phyloP scores from a whole-genome alignment of 2,329 filamentous ascomycete species.

The Ascosphaera aggregata region DNA sequence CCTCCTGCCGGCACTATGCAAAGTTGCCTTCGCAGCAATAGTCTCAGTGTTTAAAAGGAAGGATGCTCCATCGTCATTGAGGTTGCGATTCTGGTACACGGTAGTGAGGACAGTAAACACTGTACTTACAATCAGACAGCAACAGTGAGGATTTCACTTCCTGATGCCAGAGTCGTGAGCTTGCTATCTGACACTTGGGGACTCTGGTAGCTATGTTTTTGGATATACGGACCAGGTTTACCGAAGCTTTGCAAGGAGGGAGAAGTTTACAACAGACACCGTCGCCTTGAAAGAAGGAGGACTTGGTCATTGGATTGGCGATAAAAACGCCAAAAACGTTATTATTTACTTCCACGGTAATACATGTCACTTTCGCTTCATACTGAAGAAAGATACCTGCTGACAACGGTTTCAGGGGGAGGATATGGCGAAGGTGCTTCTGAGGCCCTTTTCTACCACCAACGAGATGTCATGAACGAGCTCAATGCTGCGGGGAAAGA shows the following conservation, averaged over 20 bases:
- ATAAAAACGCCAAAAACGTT: constrained; percentile 14
- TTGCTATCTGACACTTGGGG: neutral
- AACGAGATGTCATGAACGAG: constrained; percentile 16
- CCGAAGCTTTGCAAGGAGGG: constrained; percentile 9
- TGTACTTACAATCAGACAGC: neutral
- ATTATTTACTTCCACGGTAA: constrained; percentile 18
- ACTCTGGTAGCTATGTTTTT: neutral
- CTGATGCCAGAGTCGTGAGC: neutral
- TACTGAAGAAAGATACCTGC: neutral
- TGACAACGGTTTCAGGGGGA: constrained; percentile 18
- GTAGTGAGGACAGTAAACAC: neutral
- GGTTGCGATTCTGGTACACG: neutral
- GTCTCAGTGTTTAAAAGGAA: neutral
- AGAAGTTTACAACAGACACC: constrained; percentile 8
- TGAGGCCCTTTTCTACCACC: constrained; percentile 23
- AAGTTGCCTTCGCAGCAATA: neutral
- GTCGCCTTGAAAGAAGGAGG: constrained; percentile 14
- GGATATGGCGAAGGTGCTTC: constrained; percentile 26
- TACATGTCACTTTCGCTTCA: neutral
- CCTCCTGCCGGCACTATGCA: neutral
- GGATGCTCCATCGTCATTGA: neutral
- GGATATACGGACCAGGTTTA: constrained; percentile 8
- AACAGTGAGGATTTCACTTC: neutral
- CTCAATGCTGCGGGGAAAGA: constrained; percentile 19
- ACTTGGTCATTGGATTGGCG: constrained; percentile 17